Evolutionary conservation across 2,329 filamentous ascomycete genomes (phyloP), one percentile per base, ranked within the genome.

Genomic region (Pyricularia sp.): DNA sequence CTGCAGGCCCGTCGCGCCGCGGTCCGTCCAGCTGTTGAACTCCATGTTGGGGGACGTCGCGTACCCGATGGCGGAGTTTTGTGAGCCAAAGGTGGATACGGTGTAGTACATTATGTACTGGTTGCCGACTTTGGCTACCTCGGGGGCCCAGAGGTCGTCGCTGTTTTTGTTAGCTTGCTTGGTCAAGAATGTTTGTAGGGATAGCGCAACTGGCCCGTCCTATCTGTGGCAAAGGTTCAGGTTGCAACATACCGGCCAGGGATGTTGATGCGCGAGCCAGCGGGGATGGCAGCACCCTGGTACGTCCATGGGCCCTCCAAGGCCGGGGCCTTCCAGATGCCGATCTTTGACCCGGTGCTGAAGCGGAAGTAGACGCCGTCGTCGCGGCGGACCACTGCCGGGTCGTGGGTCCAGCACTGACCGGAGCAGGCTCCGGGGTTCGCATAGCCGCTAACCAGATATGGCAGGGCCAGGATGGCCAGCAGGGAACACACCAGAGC

Each of bases 81-180:
- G 86, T 0, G 80, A 83, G 1, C 88, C 88, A 71, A 88, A 89
- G 0, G 83, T 79, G 33, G 84, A 88, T 20, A 90, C 86, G 2
- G 84, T 80, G 76, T 91, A 90, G 81, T 89, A 90, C 28, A 91
- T 83, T 72, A 89, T 84, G 78, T 90, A 91, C 1, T 81, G 80
- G 69, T 78, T 79, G 71, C 84, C 84, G 23, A 91, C 81, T 20
- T 84, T 78, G n/a, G 79, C 77, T 14, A 89, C 85, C 72, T 91
- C 88, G 0, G 89, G 89, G 1, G 89, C 89, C 87, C 42, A 55
- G 42, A 55, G 42, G 42, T 55, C 42, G 20, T 55, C 42, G 17
- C 42, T 55, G 33, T 17, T 7, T 36, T 36, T 36, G 33, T 33
- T 33, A 31, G 36, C 42, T n/a, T 42, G 3, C 30, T 31, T 9